A percentile compares a stretch with the other conserved stretches of the same genome.
Evolutionary conservation across 148 eudicot genomes (phyloP).

Genomic region (Polygonum maritimum): DNA sequence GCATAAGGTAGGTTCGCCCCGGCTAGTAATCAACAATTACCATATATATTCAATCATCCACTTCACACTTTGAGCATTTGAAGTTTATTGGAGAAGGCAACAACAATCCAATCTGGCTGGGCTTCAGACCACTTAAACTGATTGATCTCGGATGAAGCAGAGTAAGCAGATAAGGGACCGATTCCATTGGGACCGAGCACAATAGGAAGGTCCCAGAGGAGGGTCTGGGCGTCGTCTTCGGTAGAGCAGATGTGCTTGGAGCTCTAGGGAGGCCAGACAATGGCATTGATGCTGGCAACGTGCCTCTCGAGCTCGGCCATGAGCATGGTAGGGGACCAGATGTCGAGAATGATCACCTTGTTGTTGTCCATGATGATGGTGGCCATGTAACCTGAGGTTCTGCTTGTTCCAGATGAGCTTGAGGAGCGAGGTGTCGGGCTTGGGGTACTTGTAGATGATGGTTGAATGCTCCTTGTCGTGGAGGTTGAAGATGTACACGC

Average conservation of each 20-base stretch:
- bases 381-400: slow-evolving; percentile 89
- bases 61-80: slow-evolving; percentile 78
- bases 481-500: slow-evolving; percentile 79
- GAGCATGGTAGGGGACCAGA: slow-evolving; percentile 74
- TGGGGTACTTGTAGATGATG: slow-evolving; percentile 83
- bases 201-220: slow-evolving; percentile 77
- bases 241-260: slow-evolving; percentile 69
- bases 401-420: slow-evolving; percentile 90
- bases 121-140: slow-evolving; percentile 89
- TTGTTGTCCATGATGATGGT: slow-evolving; percentile 86
- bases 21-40: too few species aligned
- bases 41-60: background rate
- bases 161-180: slow-evolving; percentile 66
- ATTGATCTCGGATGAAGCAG: slow-evolving; percentile 77
- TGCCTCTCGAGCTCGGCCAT: slow-evolving; percentile 96
- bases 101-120: slow-evolving; percentile 83
- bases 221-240: slow-evolving; percentile 80
- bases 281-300: slow-evolving; percentile 66
- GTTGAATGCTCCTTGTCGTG: slow-evolving; percentile 96
- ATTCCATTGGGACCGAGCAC: slow-evolving; percentile 63
- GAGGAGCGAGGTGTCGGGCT: slow-evolving; percentile 76
- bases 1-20: too few species aligned
- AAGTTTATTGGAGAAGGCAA: slow-evolving; percentile 68
- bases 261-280: slow-evolving; percentile 92
- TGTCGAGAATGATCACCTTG: slow-evolving; percentile 80